These are phyloP conservation scores for Mrakia gelida DNA, from an alignment of 768 basidiomycete genomes.

Conservation along the genomic window DNA sequence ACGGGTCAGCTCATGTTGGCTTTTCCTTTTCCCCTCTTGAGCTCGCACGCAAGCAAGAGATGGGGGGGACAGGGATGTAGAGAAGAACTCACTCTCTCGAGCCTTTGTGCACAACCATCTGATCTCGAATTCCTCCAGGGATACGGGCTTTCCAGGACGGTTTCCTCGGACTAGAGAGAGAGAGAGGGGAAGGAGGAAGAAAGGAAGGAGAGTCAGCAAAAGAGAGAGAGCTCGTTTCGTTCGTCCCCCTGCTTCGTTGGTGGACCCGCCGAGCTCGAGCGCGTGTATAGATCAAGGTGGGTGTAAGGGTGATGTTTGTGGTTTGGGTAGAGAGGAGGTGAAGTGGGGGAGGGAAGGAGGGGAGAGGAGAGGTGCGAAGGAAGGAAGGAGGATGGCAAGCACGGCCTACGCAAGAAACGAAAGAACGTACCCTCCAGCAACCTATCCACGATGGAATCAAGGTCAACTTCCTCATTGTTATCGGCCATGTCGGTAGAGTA, in stretches of 20 bases:
- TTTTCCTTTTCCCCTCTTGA: background rate
- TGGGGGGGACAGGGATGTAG: background rate
- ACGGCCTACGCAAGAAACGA: background rate
- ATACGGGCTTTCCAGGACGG: slow-evolving; percentile 96
- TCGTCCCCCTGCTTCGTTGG: too few species aligned
- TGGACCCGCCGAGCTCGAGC: background rate
- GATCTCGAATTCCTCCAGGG: slow-evolving; percentile 98
- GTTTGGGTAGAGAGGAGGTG: too few species aligned
- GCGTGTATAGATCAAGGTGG: background rate
- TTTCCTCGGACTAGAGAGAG: slow-evolving; percentile 78
- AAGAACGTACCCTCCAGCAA: slow-evolving; percentile 83
- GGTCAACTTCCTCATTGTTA: slow-evolving; percentile 56
- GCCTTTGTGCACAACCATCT: slow-evolving; percentile 98
- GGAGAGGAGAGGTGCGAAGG: background rate
- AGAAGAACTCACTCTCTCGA: slow-evolving; percentile 54
- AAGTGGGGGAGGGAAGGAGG: background rate
- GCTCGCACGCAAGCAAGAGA: background rate
- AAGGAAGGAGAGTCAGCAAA: background rate
- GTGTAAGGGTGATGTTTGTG: background rate
- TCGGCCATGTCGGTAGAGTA: background rate
- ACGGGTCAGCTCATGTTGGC: background rate
- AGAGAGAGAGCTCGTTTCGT: background rate
- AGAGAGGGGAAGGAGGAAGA: background rate
- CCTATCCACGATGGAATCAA: slow-evolving; percentile 98
- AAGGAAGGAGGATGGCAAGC: background rate